Base-by-base conservation (phyloP, 371 early-diverging fungal species). In the Mortierella sp. region DNA sequence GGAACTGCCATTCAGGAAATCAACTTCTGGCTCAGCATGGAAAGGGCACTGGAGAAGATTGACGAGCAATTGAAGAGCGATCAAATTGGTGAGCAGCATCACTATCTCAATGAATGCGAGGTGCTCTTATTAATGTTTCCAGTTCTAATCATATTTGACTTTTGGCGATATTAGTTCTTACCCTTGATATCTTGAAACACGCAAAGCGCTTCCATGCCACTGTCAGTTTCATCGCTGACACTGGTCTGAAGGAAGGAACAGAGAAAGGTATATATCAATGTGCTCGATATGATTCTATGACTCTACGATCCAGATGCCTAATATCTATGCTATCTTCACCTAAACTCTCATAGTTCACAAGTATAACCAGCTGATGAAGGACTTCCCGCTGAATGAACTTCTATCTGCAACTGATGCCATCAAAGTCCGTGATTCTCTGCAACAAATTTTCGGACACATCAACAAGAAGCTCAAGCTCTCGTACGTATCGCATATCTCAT, bases 131-230 rank as follows among this genome's bases (percentile, higher is more conserved):
- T 6, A 22, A n/a, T 22, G 39, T 20, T 11, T 55, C 20, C 32
- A 30, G 16, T 49, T 30, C 14, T 64, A 18, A 16, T 54, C n/a
- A 26, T 26, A 26, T 22, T 49, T 16, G 16, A 14, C 49, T 60
- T 52, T 37, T 4, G 20, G 20, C 12, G 24, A 16, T n/a, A 28
- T 24, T 84, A 90, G 93, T 95, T 37, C 88, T 98, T 58, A 96
- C 97, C 0, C 89, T 99, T 64, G 98, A 97, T 64, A 93, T 97
- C 37, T 88, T 99, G 67, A 96, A 96, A 83, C 92, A 96, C 47
- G 99, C 99, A 35, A 99, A 98, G 85, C 95, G 99, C 49, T 99
- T 97, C 90, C 98, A 98, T 74, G 97, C 97, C 0, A 99, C 99
- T 22, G 96, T 97, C 72, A 94, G 95, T 79, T 99, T 99, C 83